phyloP scores from a whole-genome alignment of 2,329 filamentous ascomycete species.

The Penicillium capsulatum region DNA sequence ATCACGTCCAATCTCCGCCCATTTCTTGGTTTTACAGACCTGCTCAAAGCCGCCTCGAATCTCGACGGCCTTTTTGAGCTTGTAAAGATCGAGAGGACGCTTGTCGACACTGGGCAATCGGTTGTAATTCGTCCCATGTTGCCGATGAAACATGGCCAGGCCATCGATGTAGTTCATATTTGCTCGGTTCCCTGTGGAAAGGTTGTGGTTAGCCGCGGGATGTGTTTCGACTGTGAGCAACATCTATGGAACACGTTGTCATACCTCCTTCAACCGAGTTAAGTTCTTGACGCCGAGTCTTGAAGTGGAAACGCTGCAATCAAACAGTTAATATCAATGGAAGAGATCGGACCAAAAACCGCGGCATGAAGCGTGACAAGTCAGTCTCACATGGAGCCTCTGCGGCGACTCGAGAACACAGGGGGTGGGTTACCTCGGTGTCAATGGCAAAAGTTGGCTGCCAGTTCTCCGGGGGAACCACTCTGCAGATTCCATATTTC shows the following conservation, averaged over 20 bases:
- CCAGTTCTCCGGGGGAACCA: conserved; percentile 90
- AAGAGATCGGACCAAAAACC: neutral
- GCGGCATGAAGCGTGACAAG: no score
- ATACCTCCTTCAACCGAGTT: conserved; percentile 97
- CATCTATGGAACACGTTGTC: conserved; percentile 28
- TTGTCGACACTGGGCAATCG: conserved; percentile 96
- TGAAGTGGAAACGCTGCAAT: conserved; percentile 85
- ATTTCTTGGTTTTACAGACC: conserved; percentile 97
- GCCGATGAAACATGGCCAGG: conserved; percentile 92
- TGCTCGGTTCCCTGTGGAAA: conserved; percentile 71
- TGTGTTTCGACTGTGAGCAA: conserved; percentile 28
- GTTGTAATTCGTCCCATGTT: conserved; percentile 89
- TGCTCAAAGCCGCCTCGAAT: conserved; percentile 90
- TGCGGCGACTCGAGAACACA: no score
- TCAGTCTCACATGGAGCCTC: no score
- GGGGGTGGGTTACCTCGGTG: conserved; percentile 67
- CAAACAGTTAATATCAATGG: conserved; percentile 25
- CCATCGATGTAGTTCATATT: conserved; percentile 96
- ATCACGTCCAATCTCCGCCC: conserved; percentile 96
- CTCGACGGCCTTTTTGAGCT: conserved; percentile 94
- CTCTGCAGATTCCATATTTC: conserved; percentile 89
- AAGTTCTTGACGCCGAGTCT: conserved; percentile 90
- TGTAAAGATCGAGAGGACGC: conserved; percentile 90
- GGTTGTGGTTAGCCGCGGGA: conserved; percentile 38
- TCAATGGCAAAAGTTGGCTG: conserved; percentile 94